Evolutionary conservation across 306 rosid species (phyloP).

Genomic region (Vigna trinervia): DNA sequence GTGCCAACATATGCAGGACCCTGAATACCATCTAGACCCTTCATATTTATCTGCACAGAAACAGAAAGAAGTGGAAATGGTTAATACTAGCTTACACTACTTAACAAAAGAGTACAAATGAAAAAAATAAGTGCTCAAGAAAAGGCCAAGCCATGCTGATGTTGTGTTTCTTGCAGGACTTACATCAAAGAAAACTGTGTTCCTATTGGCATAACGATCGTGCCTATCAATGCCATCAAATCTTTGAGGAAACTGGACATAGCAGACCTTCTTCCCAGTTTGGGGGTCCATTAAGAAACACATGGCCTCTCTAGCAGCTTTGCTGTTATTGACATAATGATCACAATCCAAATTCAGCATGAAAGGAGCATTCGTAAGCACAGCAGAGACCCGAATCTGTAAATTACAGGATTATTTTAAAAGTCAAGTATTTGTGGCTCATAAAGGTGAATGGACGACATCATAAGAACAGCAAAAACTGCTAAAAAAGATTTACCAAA

Average conservation of each 20-base stretch:
- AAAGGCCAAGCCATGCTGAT: background rate
- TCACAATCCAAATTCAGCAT: constrained; percentile 65
- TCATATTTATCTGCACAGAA: constrained; percentile 84
- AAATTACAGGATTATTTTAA: constrained; percentile 6
- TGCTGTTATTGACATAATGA: constrained; percentile 56
- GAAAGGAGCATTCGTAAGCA: constrained; percentile 62
- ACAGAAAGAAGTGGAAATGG: constrained; percentile 38
- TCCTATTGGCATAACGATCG: constrained; percentile 60
- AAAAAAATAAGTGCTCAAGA: background rate
- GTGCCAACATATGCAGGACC: constrained; percentile 98
- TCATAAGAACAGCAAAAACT: constrained; percentile 33
- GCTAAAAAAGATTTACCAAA: constrained; percentile 59
- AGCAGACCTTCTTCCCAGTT: constrained; percentile 58
- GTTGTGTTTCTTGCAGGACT: constrained; percentile 39
- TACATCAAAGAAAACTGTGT: constrained; percentile 65
- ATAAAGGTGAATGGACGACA: constrained; percentile 33
- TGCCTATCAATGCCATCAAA: constrained; percentile 55
- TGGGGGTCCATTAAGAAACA: constrained; percentile 63
- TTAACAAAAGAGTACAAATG: background rate
- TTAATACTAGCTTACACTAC: background rate
- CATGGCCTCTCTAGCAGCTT: constrained; percentile 61
- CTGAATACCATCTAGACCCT: constrained; percentile 95
- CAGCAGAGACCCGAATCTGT: constrained; percentile 61
- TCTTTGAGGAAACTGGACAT: constrained; percentile 61
- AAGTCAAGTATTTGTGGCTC: constrained; percentile 7